Conservation (phyloP, 73 alveolate species). For the Paramecium bursaria region DNA sequence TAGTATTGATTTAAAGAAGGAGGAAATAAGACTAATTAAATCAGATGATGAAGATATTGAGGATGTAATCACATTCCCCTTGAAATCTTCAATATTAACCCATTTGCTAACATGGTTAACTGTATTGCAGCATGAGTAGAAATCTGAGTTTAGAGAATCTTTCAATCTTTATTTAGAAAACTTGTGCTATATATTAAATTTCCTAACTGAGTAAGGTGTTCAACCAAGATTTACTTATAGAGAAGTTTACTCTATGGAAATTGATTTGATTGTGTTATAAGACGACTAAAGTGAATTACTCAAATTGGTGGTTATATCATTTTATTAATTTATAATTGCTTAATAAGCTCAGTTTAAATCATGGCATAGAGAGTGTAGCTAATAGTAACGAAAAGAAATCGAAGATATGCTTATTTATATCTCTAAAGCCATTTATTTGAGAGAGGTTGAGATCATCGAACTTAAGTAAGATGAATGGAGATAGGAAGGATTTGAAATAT, state of each 20-base stretch:
- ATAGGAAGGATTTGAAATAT: conserved; percentile 50
- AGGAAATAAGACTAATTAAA: conserved; percentile 42
- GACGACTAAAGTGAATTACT: conserved; percentile 36
- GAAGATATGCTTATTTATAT: conserved; percentile 1
- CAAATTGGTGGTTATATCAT: conserved; percentile 20
- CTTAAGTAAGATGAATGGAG: conserved; percentile 45
- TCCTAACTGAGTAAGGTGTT: conserved; percentile 16
- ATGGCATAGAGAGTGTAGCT: conserved; percentile 19
- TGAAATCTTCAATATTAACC: conserved; percentile 1
- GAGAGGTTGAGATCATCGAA: conserved; percentile 63
- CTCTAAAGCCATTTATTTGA: conserved; percentile 59
- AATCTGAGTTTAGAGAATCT: not conserved
- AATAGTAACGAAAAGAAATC: not conserved
- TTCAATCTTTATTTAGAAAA: conserved; percentile 6
- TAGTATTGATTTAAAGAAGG: conserved; percentile 13
- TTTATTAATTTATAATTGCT: conserved; percentile 4
- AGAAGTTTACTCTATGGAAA: not conserved
- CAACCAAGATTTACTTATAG: conserved; percentile 8
- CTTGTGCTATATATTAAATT: not conserved
- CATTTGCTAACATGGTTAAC: conserved; percentile 18
- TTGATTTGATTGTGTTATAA: not conserved
- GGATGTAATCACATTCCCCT: conserved; percentile 30
- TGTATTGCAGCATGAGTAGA: not conserved
- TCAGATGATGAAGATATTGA: conserved; percentile 9
- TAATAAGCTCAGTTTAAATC: conserved; percentile 17